Conservation (phyloP, 2,329 filamentous ascomycete genomes). For the Xylaria sp. region DNA sequence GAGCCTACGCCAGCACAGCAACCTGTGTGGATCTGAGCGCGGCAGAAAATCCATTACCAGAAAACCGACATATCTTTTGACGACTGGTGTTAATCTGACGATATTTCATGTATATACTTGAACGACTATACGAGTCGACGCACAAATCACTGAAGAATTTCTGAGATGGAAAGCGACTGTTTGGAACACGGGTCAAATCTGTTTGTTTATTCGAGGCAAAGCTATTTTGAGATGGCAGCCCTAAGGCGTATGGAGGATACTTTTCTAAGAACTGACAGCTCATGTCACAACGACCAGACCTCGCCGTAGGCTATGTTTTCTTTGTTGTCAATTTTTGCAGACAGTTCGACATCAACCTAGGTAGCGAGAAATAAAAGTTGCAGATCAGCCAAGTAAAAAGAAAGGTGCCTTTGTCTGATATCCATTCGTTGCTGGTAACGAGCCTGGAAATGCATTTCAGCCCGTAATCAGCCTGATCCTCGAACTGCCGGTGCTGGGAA, state of each 20-base stretch:
- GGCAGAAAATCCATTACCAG: neutral
- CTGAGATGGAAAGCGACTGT: constrained; percentile 23
- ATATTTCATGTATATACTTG: constrained; percentile 51
- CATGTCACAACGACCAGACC: constrained; percentile 8
- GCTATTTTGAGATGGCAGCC: constrained; percentile 13
- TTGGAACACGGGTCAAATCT: constrained; percentile 30
- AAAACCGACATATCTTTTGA: constrained; percentile 25
- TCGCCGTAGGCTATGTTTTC: constrained; percentile 22
- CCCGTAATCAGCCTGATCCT: constrained; percentile 24
- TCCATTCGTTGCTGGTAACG: neutral
- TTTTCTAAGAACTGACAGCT: constrained; percentile 12
- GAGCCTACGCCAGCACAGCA: constrained; percentile 48
- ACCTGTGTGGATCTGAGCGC: constrained; percentile 62
- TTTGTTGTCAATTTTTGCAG: constrained; percentile 23
- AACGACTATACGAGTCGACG: constrained; percentile 39
- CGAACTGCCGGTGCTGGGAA: neutral
- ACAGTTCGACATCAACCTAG: constrained; percentile 1
- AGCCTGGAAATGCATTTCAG: constrained; percentile 8
- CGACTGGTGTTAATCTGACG: constrained; percentile 36
- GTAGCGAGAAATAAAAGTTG: constrained; percentile 12
- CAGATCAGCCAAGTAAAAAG: neutral
- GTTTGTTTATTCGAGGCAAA: constrained; percentile 14
- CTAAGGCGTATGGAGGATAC: constrained; percentile 26
- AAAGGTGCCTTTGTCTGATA: neutral
- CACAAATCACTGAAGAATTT: constrained; percentile 34